Conservation (phyloP, 2,329 filamentous ascomycete genomes). For the Metarhizium brunneum region DNA sequence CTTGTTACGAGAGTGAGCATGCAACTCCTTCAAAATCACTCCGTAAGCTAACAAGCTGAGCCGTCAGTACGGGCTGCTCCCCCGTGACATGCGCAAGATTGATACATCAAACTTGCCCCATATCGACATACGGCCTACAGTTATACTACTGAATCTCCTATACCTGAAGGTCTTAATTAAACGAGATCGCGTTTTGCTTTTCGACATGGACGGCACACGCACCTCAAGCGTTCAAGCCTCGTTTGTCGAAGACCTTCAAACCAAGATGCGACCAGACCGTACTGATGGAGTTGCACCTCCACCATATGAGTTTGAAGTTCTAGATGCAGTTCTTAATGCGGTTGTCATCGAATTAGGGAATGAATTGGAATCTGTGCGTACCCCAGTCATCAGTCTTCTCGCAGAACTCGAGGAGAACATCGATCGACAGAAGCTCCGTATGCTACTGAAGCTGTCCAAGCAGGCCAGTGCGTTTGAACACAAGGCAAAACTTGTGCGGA, state of each 20-base stretch:
- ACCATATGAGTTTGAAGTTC: constrained; percentile 84
- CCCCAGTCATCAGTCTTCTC: constrained; percentile 80
- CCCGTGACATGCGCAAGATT: constrained; percentile 91
- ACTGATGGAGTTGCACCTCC: constrained; percentile 17
- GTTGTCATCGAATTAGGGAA: constrained; percentile 85
- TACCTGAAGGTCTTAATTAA: constrained; percentile 93
- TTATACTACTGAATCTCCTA: constrained; percentile 86
- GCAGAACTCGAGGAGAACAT: constrained; percentile 92
- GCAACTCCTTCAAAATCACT: neutral
- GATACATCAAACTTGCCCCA: constrained; percentile 91
- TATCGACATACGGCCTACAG: constrained; percentile 83
- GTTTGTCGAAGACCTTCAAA: constrained; percentile 94
- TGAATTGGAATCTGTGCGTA: constrained; percentile 85
- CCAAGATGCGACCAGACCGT: constrained; percentile 72
- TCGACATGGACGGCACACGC: constrained; percentile 88
- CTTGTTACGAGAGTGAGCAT: constrained; percentile 73
- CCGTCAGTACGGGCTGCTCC: constrained; percentile 72
- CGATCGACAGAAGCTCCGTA: constrained; percentile 81
- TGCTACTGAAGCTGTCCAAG: constrained; percentile 88
- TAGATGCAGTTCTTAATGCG: constrained; percentile 88
- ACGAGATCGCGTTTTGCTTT: constrained; percentile 82
- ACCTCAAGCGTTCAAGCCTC: constrained; percentile 90
- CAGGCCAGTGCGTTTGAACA: constrained; percentile 93
- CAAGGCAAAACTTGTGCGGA: constrained; percentile 83
- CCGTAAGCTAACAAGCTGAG: neutral